Conservation (phyloP, 208 protist genomes). For the Trypanosoma vivax region DNA sequence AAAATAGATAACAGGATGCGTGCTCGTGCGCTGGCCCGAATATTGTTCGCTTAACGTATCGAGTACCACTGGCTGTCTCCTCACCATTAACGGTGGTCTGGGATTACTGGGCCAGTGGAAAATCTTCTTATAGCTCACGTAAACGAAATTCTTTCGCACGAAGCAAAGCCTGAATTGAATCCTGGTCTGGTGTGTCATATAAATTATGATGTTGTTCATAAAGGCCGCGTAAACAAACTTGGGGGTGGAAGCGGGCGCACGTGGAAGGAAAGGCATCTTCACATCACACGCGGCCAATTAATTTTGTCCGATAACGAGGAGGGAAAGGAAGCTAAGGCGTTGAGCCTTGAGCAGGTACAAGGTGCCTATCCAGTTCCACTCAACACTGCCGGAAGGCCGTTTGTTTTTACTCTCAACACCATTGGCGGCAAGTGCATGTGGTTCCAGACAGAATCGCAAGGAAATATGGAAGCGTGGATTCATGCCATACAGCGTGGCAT, state of each 20-base stretch:
- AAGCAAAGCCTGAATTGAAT: slow-evolving; percentile 14
- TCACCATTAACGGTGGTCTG: no score
- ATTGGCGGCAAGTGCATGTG: slow-evolving; percentile 82
- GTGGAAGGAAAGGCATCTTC: slow-evolving; percentile 70
- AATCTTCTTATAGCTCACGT: slow-evolving; percentile 51
- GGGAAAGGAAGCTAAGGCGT: slow-evolving; percentile 65
- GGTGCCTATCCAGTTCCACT: slow-evolving; percentile 66
- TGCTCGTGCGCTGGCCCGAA: no score
- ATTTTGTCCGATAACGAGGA: slow-evolving; percentile 68
- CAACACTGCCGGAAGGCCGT: slow-evolving; percentile 46
- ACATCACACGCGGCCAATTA: slow-evolving; percentile 61
- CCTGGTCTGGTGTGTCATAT: slow-evolving; percentile 44
- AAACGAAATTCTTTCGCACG: slow-evolving; percentile 58
- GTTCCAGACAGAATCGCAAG: slow-evolving; percentile 63
- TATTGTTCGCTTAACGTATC: no score
- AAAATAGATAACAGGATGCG: no score
- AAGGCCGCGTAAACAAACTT: slow-evolving; percentile 66
- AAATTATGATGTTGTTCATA: slow-evolving; percentile 61
- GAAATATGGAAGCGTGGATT: slow-evolving; percentile 80
- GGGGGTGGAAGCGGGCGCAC: slow-evolving; percentile 44
- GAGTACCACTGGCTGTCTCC: no score
- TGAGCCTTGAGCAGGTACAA: slow-evolving; percentile 76
- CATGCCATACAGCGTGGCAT: slow-evolving; percentile 64
- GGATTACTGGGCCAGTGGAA: no score
- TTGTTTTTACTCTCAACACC: slow-evolving; percentile 80